phyloP scores from a whole-genome alignment of 2,329 filamentous ascomycete genomes.

The Neofusicoccum kwambonambiense region DNA sequence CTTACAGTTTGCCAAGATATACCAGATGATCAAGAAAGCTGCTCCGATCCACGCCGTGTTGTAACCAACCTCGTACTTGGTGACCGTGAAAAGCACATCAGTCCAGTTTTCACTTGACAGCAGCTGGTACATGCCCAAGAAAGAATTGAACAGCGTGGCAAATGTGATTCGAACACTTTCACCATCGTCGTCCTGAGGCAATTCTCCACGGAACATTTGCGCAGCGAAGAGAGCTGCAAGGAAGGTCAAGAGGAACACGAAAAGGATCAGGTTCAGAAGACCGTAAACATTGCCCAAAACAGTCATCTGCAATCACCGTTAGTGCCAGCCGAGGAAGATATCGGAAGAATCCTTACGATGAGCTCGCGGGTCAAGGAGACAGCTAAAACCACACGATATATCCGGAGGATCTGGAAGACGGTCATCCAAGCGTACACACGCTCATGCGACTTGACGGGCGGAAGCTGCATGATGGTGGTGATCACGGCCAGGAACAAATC shows the following conservation, averaged over 20 bases:
- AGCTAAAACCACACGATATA: constrained; percentile 87
- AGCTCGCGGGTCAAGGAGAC: constrained; percentile 84
- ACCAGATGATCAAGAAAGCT: constrained; percentile 90
- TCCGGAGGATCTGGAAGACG: constrained; percentile 87
- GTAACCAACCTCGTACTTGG: constrained; percentile 61
- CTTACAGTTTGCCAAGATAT: constrained; percentile 76
- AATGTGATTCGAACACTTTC: constrained; percentile 72
- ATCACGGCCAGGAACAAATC: constrained; percentile 78
- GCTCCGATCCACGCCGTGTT: constrained; percentile 91
- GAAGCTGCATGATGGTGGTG: constrained; percentile 82
- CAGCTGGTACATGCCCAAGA: constrained; percentile 96
- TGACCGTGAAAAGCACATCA: constrained; percentile 77
- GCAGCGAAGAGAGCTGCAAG: constrained; percentile 89
- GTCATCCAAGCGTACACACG: constrained; percentile 83
- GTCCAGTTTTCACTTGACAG: constrained; percentile 98
- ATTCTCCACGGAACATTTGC: constrained; percentile 86
- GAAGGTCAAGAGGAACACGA: constrained; percentile 94
- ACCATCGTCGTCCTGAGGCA: constrained; percentile 65
- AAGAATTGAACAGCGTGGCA: constrained; percentile 89
- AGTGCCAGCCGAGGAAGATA: constrained; percentile 19
- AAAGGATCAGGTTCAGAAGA: constrained; percentile 91
- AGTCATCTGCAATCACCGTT: constrained; percentile 48
- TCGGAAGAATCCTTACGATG: constrained; percentile 54
- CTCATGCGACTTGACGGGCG: constrained; percentile 64
- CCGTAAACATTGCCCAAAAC: constrained; percentile 89